These are phyloP conservation scores for Dactylellina drechsleri DNA, from an alignment of 2,329 filamentous ascomycete genomes.

Conservation along the genomic window DNA sequence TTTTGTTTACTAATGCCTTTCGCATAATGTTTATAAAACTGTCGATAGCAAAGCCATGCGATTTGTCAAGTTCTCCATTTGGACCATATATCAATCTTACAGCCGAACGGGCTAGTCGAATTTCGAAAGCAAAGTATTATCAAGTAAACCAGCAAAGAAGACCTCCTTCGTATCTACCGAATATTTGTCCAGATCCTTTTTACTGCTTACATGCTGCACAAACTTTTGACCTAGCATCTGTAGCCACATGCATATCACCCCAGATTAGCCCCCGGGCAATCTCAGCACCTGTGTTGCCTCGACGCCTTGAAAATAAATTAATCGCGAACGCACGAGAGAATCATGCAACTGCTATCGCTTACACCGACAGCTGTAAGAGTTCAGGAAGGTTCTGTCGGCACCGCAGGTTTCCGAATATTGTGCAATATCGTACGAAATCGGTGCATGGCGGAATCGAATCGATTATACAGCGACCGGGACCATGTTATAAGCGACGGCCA, in stretches of 20 bases:
- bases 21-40: conserved; percentile 17
- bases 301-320: conserved; percentile 2
- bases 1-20: conserved; percentile 34
- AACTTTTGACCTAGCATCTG: conserved; percentile 14
- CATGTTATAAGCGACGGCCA: too few species aligned
- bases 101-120: neutral
- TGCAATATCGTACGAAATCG: conserved; percentile 22
- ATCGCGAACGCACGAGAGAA: neutral
- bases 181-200: conserved; percentile 44
- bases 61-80: conserved; percentile 31
- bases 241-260: conserved; percentile 26
- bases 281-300: neutral
- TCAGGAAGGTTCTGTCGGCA: conserved; percentile 19
- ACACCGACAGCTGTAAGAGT: conserved; percentile 29
- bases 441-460: conserved; percentile 17
- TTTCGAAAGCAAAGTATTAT: neutral
- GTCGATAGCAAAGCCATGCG: neutral
- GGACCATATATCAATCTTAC: neutral
- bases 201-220: conserved; percentile 26
- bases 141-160: neutral
- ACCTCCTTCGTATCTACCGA: conserved; percentile 47
- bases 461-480: too few species aligned
- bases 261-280: conserved; percentile 29
- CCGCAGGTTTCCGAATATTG: conserved; percentile 27
- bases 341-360: conserved; percentile 22